Conservation (phyloP, 345 rosid species). For the Gossypium turneri region DNA sequence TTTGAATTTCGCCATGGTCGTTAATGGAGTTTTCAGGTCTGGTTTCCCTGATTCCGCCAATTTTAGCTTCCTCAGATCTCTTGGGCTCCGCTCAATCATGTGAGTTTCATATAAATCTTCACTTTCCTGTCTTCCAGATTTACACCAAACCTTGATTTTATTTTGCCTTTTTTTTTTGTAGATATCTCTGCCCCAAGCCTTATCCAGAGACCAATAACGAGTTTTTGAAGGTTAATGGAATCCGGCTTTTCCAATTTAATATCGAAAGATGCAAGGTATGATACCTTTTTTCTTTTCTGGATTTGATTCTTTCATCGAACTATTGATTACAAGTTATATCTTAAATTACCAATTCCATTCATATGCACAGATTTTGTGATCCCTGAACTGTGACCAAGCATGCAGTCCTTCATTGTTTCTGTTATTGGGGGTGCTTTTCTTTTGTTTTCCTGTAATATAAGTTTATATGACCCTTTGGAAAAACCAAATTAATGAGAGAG, state of each 20-base stretch:
- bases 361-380: too few relatives aligned
- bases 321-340: background rate
- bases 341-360: background rate
- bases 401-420: too few relatives aligned
- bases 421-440: too few relatives aligned
- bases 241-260: slow-evolving; percentile 54
- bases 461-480: too few relatives aligned
- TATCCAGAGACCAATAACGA: slow-evolving; percentile 39
- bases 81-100: slow-evolving; percentile 52
- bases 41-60: slow-evolving; percentile 25
- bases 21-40: slow-evolving; percentile 34
- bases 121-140: too few relatives aligned
- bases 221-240: slow-evolving; percentile 38
- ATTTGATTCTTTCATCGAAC: background rate
- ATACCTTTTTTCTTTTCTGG: background rate
- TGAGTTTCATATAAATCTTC: slow-evolving; percentile 16
- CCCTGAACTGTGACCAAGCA: too few relatives aligned
- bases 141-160: too few relatives aligned
- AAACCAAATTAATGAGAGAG: too few relatives aligned
- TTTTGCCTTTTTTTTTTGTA: background rate
- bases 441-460: too few relatives aligned
- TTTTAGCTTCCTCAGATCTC: slow-evolving; percentile 43
- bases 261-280: slow-evolving; percentile 27
- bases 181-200: slow-evolving; percentile 52
- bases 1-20: slow-evolving; percentile 52